These are phyloP conservation scores for Linnemannia zychae DNA, from an alignment of 192 early-diverging fungal genomes.

Conservation along the genomic window DNA sequence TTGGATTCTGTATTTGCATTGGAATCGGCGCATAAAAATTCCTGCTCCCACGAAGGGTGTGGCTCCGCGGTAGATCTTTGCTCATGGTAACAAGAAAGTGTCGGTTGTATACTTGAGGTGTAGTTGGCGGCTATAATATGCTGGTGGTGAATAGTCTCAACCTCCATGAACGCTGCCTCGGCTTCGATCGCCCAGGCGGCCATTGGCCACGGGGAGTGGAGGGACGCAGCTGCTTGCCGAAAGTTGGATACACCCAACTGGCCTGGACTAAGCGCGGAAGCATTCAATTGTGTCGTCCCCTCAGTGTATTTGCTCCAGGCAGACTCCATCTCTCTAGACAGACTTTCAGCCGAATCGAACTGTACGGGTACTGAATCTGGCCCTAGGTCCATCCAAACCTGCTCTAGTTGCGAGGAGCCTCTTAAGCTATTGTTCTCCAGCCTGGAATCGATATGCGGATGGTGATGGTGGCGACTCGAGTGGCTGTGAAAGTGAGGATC, in stretches of 20 bases:
- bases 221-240: constrained; percentile 22
- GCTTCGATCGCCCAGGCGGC: constrained; percentile 41
- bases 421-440: background rate
- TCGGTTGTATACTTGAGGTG: background rate
- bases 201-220: constrained; percentile 34
- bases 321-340: background rate
- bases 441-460: background rate
- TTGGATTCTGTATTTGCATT: background rate
- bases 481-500: background rate
- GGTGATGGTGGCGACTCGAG: background rate
- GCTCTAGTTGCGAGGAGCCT: constrained; percentile 40
- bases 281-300: background rate
- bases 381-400: constrained; percentile 37
- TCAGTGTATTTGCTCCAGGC: background rate
- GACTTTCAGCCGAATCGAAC: background rate
- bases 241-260: background rate
- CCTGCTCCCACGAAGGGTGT: background rate
- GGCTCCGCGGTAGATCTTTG: background rate
- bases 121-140: background rate
- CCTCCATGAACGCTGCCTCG: constrained; percentile 32
- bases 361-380: background rate
- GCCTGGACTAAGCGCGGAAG: background rate
- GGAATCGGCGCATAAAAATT: background rate
- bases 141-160: constrained; percentile 21
- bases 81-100: background rate